Percentiles rank a stretch among this genome's conserved stretches.
Evolutionary conservation across 176 grass and related monocot genomes (phyloP).

Genomic region (Oryza rufipogon): DNA sequence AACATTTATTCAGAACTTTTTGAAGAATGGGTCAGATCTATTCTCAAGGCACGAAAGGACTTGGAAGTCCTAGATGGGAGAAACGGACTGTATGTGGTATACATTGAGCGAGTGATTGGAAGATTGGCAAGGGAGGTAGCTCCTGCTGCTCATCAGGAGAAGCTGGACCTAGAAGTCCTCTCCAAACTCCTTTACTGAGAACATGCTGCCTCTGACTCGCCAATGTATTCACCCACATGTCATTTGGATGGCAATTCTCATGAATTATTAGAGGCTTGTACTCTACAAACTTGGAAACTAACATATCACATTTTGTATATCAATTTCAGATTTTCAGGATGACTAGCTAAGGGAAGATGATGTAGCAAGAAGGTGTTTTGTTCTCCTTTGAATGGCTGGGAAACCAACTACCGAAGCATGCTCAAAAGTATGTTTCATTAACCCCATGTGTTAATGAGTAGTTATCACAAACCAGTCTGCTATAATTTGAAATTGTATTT

Average conservation of each 20-base stretch:
- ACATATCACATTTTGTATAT: neutral
- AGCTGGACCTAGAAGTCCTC: constrained; percentile 70
- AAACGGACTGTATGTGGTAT: constrained; percentile 74
- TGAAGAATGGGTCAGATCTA: constrained; percentile 85
- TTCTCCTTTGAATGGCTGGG: constrained; percentile 5
- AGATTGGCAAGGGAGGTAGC: constrained; percentile 74
- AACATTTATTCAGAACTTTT: constrained; percentile 62
- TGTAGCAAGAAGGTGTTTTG: constrained; percentile 7
- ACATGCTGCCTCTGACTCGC: neutral
- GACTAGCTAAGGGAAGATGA: constrained; percentile 17
- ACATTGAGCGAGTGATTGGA: constrained; percentile 74
- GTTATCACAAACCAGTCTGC: constrained; percentile 1
- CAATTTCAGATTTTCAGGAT: constrained; percentile 45
- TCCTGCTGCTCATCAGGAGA: constrained; percentile 63
- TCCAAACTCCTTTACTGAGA: constrained; percentile 71
- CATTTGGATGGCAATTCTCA: neutral
- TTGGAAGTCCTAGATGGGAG: constrained; percentile 76
- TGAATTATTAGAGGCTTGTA: constrained; percentile 11
- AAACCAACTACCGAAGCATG: constrained; percentile 16
- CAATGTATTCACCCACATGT: constrained; percentile 32
- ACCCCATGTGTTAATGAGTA: constrained; percentile 20
- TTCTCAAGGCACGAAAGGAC: constrained; percentile 77
- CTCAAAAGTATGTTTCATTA: constrained; percentile 33
- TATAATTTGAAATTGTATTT: neutral
- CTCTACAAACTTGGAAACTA: constrained; percentile 15